Conservation (phyloP, 768 basidiomycete genomes). For the Russula emetica region DNA sequence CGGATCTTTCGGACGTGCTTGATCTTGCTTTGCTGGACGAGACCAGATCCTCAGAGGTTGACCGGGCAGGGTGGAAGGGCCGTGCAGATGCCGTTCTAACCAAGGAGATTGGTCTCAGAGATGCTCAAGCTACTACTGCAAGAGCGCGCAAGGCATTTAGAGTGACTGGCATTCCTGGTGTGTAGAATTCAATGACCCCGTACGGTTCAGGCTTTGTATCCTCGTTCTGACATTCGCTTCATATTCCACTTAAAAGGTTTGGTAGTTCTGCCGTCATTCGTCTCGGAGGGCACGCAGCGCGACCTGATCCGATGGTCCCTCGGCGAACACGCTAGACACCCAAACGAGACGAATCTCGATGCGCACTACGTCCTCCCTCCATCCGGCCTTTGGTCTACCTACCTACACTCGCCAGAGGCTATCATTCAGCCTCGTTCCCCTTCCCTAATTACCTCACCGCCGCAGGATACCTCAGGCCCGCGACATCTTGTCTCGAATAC, state of each 20-base stretch:
- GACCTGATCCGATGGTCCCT: slow-evolving; percentile 70
- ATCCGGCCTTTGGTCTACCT: slow-evolving; percentile 73
- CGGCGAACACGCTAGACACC: slow-evolving; percentile 63
- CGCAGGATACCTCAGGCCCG: slow-evolving; percentile 44
- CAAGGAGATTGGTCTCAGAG: slow-evolving; percentile 34
- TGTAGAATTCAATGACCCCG: not conserved
- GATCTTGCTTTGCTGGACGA: slow-evolving; percentile 55
- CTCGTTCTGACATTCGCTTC: slow-evolving; percentile 10
- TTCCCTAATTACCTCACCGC: slow-evolving; percentile 29
- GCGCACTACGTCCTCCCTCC: slow-evolving; percentile 76
- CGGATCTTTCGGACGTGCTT: slow-evolving; percentile 62
- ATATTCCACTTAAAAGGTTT: slow-evolving; percentile 53
- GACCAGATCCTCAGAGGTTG: slow-evolving; percentile 40
- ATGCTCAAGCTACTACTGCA: slow-evolving; percentile 4
- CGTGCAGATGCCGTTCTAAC: slow-evolving; percentile 38
- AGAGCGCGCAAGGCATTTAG: slow-evolving; percentile 38
- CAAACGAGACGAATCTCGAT: slow-evolving; percentile 89
- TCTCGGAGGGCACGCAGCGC: slow-evolving; percentile 60
- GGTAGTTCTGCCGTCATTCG: slow-evolving; percentile 73
- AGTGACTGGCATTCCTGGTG: slow-evolving; percentile 51
- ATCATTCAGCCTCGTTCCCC: slow-evolving; percentile 47
- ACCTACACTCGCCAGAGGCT: slow-evolving; percentile 38
- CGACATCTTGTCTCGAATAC: slow-evolving; percentile 68
- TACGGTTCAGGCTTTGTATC: slow-evolving; percentile 35
- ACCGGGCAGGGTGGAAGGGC: slow-evolving; percentile 48